A percentile compares a stretch with the other conserved stretches of the same genome.
These are phyloP conservation scores for Pseudocercospora macadamiae DNA, from an alignment of 2,329 filamentous ascomycete species.

Conservation along the genomic window DNA sequence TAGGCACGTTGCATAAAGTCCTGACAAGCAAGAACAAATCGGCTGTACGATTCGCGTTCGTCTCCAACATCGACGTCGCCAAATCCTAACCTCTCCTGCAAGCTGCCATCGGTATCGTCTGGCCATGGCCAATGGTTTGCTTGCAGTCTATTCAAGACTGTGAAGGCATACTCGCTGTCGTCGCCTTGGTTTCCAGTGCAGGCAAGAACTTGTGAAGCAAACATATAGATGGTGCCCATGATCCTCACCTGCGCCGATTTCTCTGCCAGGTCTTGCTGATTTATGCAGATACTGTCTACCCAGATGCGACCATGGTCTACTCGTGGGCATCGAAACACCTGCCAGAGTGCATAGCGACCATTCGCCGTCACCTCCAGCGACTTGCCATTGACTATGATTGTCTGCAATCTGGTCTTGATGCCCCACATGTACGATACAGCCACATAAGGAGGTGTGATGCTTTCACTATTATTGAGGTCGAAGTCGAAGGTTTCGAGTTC, in stretches of 20 bases:
- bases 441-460: neutral
- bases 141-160: neutral
- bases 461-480: neutral
- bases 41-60: neutral
- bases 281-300: slow-evolving; percentile 19
- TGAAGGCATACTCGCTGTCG: slow-evolving; percentile 1
- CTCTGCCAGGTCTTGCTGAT: slow-evolving; percentile 14
- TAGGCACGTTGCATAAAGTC: neutral
- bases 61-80: neutral
- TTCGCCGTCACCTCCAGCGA: neutral
- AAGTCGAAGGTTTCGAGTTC: neutral
- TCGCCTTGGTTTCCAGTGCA: slow-evolving; percentile 10
- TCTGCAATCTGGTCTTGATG: neutral
- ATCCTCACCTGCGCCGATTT: slow-evolving; percentile 7
- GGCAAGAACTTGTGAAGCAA: slow-evolving; percentile 7
- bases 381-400: slow-evolving; percentile 1
- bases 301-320: slow-evolving; percentile 5
- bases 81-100: neutral
- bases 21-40: neutral
- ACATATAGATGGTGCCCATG: slow-evolving; percentile 14
- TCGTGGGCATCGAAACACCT: neutral
- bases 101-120: neutral
- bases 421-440: slow-evolving; percentile 5
- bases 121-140: neutral
- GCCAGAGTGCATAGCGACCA: neutral